These are phyloP conservation scores for Magnaporthiopsis poae DNA, from an alignment of 2,329 filamentous ascomycete genomes.

Conservation along the genomic window DNA sequence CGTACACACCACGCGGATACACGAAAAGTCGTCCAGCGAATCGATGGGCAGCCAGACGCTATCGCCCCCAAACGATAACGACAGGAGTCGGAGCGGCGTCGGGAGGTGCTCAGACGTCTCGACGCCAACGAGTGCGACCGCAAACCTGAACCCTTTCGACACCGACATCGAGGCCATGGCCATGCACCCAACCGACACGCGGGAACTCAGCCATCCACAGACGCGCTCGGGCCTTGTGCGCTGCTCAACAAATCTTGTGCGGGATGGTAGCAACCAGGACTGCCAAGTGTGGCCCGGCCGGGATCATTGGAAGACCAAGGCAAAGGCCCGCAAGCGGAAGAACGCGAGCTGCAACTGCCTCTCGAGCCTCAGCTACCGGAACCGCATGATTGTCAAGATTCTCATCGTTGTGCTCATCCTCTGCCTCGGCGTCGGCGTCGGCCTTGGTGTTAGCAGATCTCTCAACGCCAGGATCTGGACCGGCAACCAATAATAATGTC, in stretches of 20 bases:
- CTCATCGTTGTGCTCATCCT: conserved; percentile 41
- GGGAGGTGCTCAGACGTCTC: conserved; percentile 27
- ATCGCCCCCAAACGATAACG: conserved; percentile 9
- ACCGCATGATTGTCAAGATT: conserved; percentile 45
- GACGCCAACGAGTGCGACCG: conserved; percentile 31
- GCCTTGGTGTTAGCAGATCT: conserved; percentile 52
- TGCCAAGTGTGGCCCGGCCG: conserved; percentile 51
- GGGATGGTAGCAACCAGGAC: conserved; percentile 25
- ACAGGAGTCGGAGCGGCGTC: not conserved
- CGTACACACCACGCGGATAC: conserved; percentile 4
- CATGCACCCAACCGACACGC: conserved; percentile 3
- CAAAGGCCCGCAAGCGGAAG: conserved; percentile 44
- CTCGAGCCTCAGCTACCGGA: conserved; percentile 43
- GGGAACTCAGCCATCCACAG: conserved; percentile 26
- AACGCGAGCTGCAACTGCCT: conserved; percentile 42
- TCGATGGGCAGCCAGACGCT: conserved; percentile 17
- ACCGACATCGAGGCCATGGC: conserved; percentile 45
- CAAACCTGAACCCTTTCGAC: conserved; percentile 42
- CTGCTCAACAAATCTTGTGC: conserved; percentile 27
- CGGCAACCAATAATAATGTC: conserved; percentile 3
- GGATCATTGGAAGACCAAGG: conserved; percentile 50
- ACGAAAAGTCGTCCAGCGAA: conserved; percentile 18
- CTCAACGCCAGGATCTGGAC: conserved; percentile 50
- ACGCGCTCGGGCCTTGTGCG: conserved; percentile 26
- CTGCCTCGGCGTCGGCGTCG: conserved; percentile 44